Conservation (phyloP, 805 yeast genomes). For the Metschnikowia aberdeeniae region DNA sequence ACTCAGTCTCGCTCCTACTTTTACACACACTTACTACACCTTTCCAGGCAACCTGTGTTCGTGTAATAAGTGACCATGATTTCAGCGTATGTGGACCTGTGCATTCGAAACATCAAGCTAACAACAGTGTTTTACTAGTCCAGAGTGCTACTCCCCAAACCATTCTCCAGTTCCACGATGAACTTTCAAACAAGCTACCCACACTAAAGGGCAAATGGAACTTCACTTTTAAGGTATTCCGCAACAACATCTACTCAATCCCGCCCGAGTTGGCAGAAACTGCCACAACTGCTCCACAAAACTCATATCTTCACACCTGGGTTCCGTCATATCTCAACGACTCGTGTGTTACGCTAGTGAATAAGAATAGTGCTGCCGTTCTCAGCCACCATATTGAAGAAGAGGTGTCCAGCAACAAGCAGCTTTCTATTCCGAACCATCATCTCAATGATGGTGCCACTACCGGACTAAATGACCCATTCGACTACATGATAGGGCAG, state of each 20-base stretch:
- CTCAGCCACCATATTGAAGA: slow-evolving; percentile 34
- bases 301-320: slow-evolving; percentile 47
- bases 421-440: slow-evolving; percentile 29
- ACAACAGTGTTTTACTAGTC: slow-evolving; percentile 35
- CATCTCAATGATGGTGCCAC: slow-evolving; percentile 51
- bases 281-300: slow-evolving; percentile 29
- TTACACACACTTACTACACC: neutral
- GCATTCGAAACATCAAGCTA: slow-evolving; percentile 11
- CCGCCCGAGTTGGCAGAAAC: slow-evolving; percentile 35
- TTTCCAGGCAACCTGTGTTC: neutral
- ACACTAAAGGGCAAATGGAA: slow-evolving; percentile 59
- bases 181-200: slow-evolving; percentile 64
- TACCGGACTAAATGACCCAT: slow-evolving; percentile 51
- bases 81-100: slow-evolving; percentile 31
- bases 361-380: slow-evolving; percentile 37
- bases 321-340: slow-evolving; percentile 47
- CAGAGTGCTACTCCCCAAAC: slow-evolving; percentile 50
- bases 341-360: slow-evolving; percentile 46
- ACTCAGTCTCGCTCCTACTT: neutral
- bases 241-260: slow-evolving; percentile 54
- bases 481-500: slow-evolving; percentile 50
- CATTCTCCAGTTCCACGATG: slow-evolving; percentile 67
- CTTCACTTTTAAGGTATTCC: slow-evolving; percentile 62
- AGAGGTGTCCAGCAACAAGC: slow-evolving; percentile 17
- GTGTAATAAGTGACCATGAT: slow-evolving; percentile 21